Evolutionary conservation across 106 monocot species (phyloP), one percentile per base, ranked within the genome.

Genomic region (Gastrodia elata): DNA sequence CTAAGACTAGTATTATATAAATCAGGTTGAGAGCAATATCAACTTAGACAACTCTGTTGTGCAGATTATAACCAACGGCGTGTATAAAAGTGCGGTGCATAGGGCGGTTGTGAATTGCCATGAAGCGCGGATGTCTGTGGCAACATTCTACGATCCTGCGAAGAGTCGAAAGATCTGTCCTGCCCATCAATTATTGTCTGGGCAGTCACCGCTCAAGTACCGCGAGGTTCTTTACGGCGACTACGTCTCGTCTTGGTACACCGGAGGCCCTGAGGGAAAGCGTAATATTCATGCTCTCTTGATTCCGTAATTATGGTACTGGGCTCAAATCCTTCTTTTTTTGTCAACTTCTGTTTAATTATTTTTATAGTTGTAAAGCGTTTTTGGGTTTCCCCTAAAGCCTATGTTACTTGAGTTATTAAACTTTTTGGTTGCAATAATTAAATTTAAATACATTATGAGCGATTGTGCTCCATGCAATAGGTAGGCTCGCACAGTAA

Each of bases 91-190:
- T 69, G 65, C 87, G 6, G 68, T 83, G 69, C 96, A 97, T 76
- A 85, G 96, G 59, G 96, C 96, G 33, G 35, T 87, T 25, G 92
- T 97, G 46, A 97, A 97, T 78, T 36, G 73, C 11, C 18, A 76
- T 15, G 80, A 25, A 33, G 80, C 88, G 8, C 82, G 97, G 35
- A 73, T 98, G 14, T 98, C 93, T 40, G 80, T 93, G 65, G 84
- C 90, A 4, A 88, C 97, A 61, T 98, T 98, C 74, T 86, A 98
- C 68, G 97, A 98, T 59, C 97, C 97, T 38, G 71, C 93, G 4
- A 93, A 88, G 70, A 69, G 77, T 0, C 79, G 39, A 38, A 87
- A 75, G 68, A 91, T 91, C 74, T 83, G 34, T 48, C 88, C 97
- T 68, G 84, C 91, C 41, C 79, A 77, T 8, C 83, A 80, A 49